These are phyloP conservation scores for Phytomonas francai DNA, from an alignment of 208 protist species.

Conservation along the genomic window DNA sequence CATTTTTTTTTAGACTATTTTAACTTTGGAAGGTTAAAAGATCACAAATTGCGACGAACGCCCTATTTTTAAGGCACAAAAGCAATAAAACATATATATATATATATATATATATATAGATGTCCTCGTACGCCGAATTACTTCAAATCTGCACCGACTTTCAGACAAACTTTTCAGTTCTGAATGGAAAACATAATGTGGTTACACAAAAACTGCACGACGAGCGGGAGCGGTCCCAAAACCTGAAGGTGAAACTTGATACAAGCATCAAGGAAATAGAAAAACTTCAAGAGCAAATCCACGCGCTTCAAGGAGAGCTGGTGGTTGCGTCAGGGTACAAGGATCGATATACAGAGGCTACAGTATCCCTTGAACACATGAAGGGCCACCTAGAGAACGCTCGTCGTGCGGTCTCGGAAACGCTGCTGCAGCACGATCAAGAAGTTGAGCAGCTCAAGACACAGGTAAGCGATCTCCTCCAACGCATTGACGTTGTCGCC, in stretches of 20 bases:
- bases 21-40: neutral
- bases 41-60: neutral
- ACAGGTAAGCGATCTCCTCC: conserved; percentile 57
- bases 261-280: conserved; percentile 25
- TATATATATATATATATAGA: conserved; percentile 4
- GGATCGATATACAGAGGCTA: conserved; percentile 32
- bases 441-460: conserved; percentile 58
- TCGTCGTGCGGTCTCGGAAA: conserved; percentile 34
- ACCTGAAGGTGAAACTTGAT: conserved; percentile 33
- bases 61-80: neutral
- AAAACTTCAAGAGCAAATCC: conserved; percentile 24
- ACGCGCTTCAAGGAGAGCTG: conserved; percentile 33
- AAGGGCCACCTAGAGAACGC: conserved; percentile 48
- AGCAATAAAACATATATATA: neutral
- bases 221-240: conserved; percentile 22
- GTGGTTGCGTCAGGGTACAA: conserved; percentile 32
- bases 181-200: conserved; percentile 63
- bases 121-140: conserved; percentile 71
- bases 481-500: conserved; percentile 43
- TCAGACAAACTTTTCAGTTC: conserved; percentile 68
- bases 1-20: neutral
- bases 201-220: conserved; percentile 32
- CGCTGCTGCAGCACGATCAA: conserved; percentile 48
- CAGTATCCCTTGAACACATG: conserved; percentile 41
- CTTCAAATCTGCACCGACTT: conserved; percentile 73